phyloP scores from a whole-genome alignment of 2,329 filamentous ascomycete genomes.

The Xylaria sp. region DNA sequence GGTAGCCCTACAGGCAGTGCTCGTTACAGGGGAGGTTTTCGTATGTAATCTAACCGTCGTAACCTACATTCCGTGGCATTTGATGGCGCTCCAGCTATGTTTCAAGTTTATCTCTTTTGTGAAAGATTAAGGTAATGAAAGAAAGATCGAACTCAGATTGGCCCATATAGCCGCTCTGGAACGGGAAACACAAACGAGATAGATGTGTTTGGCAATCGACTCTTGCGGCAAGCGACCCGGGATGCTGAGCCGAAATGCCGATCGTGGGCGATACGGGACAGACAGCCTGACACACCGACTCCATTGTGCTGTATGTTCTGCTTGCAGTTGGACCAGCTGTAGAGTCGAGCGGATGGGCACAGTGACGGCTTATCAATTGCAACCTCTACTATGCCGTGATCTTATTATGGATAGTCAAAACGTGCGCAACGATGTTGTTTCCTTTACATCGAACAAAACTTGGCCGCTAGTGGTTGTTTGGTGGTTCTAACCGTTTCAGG shows the following conservation, averaged over 20 bases:
- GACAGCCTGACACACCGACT: slow-evolving; percentile 16
- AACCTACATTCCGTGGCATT: not conserved
- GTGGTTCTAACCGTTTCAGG: slow-evolving; percentile 30
- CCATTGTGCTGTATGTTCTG: not conserved
- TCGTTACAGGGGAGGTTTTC: not conserved
- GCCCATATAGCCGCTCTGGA: slow-evolving; percentile 19
- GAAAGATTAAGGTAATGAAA: not conserved
- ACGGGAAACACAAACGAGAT: slow-evolving; percentile 19
- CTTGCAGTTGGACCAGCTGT: slow-evolving; percentile 12
- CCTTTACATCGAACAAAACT: slow-evolving; percentile 6
- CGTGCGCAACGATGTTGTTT: slow-evolving; percentile 14
- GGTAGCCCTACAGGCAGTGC: slow-evolving; percentile 21
- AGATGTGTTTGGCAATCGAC: slow-evolving; percentile 9
- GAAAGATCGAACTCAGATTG: slow-evolving; percentile 4
- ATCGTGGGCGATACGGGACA: slow-evolving; percentile 15
- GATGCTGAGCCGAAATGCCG: slow-evolving; percentile 41
- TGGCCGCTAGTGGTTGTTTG: slow-evolving; percentile 7
- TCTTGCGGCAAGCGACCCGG: slow-evolving; percentile 37
- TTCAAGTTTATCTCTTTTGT: not conserved
- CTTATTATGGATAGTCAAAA: slow-evolving; percentile 16
- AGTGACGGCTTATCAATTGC: slow-evolving; percentile 9
- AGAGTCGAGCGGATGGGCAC: slow-evolving; percentile 10
- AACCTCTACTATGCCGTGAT: slow-evolving; percentile 7
- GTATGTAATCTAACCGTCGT: not conserved
- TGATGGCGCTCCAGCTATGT: not conserved